Conservation (phyloP, 148 eudicot genomes). For the Talinum fruticosum region DNA sequence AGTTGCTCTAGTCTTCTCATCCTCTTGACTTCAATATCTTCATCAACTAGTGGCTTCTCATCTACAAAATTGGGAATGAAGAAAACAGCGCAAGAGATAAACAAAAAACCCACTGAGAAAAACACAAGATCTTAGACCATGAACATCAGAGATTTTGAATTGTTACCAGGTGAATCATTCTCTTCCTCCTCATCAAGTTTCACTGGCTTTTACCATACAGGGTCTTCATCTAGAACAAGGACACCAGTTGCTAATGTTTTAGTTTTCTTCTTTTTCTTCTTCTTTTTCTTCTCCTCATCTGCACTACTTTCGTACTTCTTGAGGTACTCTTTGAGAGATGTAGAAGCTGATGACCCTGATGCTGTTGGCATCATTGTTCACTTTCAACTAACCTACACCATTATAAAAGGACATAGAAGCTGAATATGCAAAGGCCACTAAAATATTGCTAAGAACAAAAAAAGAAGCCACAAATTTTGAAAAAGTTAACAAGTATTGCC, state of each 20-base stretch:
- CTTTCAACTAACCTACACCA: background rate
- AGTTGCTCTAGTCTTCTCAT: conserved; percentile 75
- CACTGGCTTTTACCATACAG: conserved; percentile 87
- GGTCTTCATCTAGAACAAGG: conserved; percentile 84
- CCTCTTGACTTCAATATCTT: conserved; percentile 82
- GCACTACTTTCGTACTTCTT: conserved; percentile 61
- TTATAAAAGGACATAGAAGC: background rate
- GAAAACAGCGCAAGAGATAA: background rate
- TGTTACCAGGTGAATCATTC: conserved; percentile 69
- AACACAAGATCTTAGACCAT: background rate
- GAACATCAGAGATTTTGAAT: background rate
- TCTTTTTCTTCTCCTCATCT: conserved; percentile 56
- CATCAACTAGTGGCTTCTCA: conserved; percentile 76
- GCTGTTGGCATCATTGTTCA: conserved; percentile 21
- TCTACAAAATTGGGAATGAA: conserved; percentile 33
- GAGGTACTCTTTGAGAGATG: conserved; percentile 70
- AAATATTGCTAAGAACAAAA: background rate
- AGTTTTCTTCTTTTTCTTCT: conserved; percentile 43
- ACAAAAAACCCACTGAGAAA: background rate
- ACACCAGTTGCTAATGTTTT: conserved; percentile 53
- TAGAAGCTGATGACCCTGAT: conserved; percentile 26
- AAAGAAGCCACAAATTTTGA: background rate
- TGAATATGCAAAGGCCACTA: background rate
- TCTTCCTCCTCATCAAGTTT: conserved; percentile 65
- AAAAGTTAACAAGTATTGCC: background rate